Percentiles rank a stretch among this genome's conserved stretches.
phyloP scores from a whole-genome alignment of 2,329 filamentous ascomycete species.

The Diaporthe batatas region DNA sequence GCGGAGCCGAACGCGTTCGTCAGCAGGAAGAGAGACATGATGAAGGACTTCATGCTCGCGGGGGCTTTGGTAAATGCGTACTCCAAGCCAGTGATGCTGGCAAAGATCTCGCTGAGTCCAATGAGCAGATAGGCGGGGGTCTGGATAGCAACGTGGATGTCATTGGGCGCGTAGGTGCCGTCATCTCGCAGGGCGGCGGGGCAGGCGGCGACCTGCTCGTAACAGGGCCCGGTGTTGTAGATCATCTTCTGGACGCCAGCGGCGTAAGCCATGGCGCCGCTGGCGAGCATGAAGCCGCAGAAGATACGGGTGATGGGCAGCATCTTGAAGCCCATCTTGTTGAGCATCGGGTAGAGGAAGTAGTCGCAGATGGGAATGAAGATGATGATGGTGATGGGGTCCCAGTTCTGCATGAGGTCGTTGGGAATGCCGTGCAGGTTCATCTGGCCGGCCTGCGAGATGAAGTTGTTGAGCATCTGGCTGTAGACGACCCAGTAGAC shows the following conservation, averaged over 20 bases:
- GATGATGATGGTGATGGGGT: constrained; percentile 75
- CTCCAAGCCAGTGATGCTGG: constrained; percentile 40
- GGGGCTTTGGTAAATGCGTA: constrained; percentile 43
- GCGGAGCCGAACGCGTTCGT: constrained; percentile 41
- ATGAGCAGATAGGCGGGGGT: constrained; percentile 40
- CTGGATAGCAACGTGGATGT: constrained; percentile 42
- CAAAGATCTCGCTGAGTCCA: constrained; percentile 42
- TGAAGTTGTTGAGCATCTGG: constrained; percentile 71
- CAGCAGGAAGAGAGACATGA: constrained; percentile 43
- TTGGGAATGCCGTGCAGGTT: constrained; percentile 76
- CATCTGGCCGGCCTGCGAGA: constrained; percentile 72
- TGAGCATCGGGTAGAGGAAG: constrained; percentile 72
- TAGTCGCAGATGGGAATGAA: constrained; percentile 74
- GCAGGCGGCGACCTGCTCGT: constrained; percentile 37
- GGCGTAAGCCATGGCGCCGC: constrained; percentile 38
- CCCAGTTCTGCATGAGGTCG: constrained; percentile 77
- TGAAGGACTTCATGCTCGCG: constrained; percentile 41
- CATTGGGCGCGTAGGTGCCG: constrained; percentile 37
- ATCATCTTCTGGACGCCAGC: constrained; percentile 42
- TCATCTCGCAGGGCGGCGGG: constrained; percentile 33
- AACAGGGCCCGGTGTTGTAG: constrained; percentile 41
- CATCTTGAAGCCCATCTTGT: constrained; percentile 69
- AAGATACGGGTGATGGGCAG: constrained; percentile 76
- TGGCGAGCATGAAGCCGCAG: constrained; percentile 66
- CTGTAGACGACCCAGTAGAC: constrained; percentile 78